Percentiles rank a stretch among this genome's conserved stretches.
Conservation (phyloP, 164 flowering plant genomes). For the Pachysandra terminalis region DNA sequence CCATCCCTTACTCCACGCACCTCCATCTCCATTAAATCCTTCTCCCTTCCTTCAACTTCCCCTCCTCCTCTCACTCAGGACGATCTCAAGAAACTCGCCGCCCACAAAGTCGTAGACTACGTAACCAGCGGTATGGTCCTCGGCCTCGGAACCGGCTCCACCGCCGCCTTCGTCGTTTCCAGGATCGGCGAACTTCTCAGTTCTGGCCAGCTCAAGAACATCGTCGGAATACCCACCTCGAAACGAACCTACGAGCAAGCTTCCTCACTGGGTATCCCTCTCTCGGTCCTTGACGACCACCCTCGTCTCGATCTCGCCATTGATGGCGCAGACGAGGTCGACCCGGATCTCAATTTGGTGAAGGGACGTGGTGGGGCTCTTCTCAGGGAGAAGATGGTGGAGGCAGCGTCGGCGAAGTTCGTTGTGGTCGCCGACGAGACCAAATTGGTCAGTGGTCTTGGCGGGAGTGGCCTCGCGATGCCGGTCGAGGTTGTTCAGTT, state of each 20-base stretch:
- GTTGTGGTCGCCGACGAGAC: slow-evolving; percentile 54
- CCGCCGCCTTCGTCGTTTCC: slow-evolving; percentile 84
- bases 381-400: slow-evolving; percentile 64
- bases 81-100: slow-evolving; percentile 79
- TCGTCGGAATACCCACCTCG: slow-evolving; percentile 58
- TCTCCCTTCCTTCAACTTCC: slow-evolving; percentile 35
- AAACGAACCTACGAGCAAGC: slow-evolving; percentile 57
- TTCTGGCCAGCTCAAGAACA: slow-evolving; percentile 44
- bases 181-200: slow-evolving; percentile 55
- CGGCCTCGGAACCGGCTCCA: slow-evolving; percentile 90
- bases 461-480: slow-evolving; percentile 55
- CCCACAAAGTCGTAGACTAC: slow-evolving; percentile 77
- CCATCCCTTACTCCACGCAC: slow-evolving; percentile 6
- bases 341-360: slow-evolving; percentile 45
- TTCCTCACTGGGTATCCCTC: slow-evolving; percentile 41
- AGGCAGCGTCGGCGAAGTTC: slow-evolving; percentile 50
- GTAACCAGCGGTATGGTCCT: slow-evolving; percentile 81
- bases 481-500: slow-evolving; percentile 59
- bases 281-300: slow-evolving; percentile 40
- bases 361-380: slow-evolving; percentile 62
- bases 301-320: slow-evolving; percentile 51
- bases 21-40: slow-evolving; percentile 34
- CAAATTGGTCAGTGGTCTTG: slow-evolving; percentile 44
- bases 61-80: slow-evolving; percentile 58
- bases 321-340: slow-evolving; percentile 67